These are phyloP conservation scores for Ceratobasidium sp. DNA, from an alignment of 1,284 basidiomycete genomes.

Conservation along the genomic window DNA sequence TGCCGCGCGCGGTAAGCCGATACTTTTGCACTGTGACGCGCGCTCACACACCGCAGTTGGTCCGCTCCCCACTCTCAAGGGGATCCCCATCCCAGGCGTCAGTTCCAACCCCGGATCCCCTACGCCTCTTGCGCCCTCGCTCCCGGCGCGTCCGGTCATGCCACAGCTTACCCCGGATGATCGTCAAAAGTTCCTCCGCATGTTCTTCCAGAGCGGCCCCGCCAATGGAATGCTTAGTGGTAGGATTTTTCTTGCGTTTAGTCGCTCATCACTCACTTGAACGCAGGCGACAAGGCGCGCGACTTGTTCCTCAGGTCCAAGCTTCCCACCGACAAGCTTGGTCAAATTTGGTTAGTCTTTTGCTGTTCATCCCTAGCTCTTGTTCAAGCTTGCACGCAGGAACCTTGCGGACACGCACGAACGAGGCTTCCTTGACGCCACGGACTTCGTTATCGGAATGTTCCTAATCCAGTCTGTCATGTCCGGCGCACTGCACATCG, in stretches of 20 bases:
- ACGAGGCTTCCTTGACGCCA: conserved; percentile 87
- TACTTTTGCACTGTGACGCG: conserved; percentile 12
- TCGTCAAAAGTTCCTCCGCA: conserved; percentile 80
- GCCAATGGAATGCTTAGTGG: conserved; percentile 80
- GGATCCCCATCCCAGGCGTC: conserved; percentile 63
- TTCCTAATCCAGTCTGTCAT: conserved; percentile 93
- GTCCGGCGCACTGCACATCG: conserved; percentile 77
- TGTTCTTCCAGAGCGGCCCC: conserved; percentile 81
- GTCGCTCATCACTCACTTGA: conserved; percentile 41
- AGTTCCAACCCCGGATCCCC: conserved; percentile 58
- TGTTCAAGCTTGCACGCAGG: conserved; percentile 61
- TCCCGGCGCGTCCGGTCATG: conserved; percentile 53
- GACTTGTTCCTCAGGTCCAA: conserved; percentile 95
- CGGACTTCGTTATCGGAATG: conserved; percentile 98
- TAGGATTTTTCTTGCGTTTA: conserved; percentile 54
- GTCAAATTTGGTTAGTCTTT: conserved; percentile 84
- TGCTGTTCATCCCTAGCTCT: conserved; percentile 15
- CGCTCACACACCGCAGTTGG: conserved; percentile 67
- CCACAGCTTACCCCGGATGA: conserved; percentile 82
- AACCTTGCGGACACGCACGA: conserved; percentile 94
- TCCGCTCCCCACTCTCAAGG: conserved; percentile 83
- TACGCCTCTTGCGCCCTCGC: conserved; percentile 61
- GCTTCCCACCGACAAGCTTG: conserved; percentile 87
- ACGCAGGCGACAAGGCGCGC: conserved; percentile 85
- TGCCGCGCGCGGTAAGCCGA: conserved; percentile 70